Conservation (phyloP, 257 asterid species). For the Perilla frutescens region DNA sequence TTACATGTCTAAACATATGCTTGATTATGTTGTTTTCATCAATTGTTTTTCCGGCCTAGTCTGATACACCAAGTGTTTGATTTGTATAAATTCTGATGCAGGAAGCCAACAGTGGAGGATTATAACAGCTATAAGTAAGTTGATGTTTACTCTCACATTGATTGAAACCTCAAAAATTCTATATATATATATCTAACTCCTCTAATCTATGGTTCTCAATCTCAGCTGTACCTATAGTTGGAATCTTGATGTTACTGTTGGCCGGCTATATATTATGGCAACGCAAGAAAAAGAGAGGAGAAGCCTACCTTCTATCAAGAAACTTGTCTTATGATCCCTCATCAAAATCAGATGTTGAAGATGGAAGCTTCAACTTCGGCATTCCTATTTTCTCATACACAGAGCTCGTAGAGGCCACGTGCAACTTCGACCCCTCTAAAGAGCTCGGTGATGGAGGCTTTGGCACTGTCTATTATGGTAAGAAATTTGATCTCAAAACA, state of each 20-base stretch:
- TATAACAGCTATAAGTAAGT: slow-evolving; percentile 34
- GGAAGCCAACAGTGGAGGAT: background rate
- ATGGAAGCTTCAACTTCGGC: slow-evolving; percentile 51
- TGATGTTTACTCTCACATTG: background rate
- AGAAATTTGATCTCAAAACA: slow-evolving; percentile 5
- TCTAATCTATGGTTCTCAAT: slow-evolving; percentile 37
- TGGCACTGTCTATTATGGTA: slow-evolving; percentile 82
- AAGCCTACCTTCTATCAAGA: slow-evolving; percentile 43
- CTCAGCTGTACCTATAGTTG: slow-evolving; percentile 45
- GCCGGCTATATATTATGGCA: slow-evolving; percentile 30
- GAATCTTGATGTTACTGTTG: slow-evolving; percentile 14
- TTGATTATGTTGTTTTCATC: background rate
- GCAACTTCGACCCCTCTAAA: slow-evolving; percentile 56
- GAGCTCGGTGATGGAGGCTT: slow-evolving; percentile 90
- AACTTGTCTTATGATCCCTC: slow-evolving; percentile 48
- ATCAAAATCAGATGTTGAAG: slow-evolving; percentile 49
- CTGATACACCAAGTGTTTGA: slow-evolving; percentile 5
- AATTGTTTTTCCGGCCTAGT: background rate
- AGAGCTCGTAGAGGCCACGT: slow-evolving; percentile 66
- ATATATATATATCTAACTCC: background rate
- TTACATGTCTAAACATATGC: slow-evolving; percentile 1
- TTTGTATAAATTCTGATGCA: slow-evolving; percentile 24
- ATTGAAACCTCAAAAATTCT: too few relatives aligned
- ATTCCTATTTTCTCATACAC: slow-evolving; percentile 65
- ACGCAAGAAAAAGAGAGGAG: slow-evolving; percentile 41